Evolutionary conservation across 2,329 filamentous ascomycete genomes (phyloP), one percentile per base, ranked within the genome.

Genomic region (Hymenoscyphus occultus): DNA sequence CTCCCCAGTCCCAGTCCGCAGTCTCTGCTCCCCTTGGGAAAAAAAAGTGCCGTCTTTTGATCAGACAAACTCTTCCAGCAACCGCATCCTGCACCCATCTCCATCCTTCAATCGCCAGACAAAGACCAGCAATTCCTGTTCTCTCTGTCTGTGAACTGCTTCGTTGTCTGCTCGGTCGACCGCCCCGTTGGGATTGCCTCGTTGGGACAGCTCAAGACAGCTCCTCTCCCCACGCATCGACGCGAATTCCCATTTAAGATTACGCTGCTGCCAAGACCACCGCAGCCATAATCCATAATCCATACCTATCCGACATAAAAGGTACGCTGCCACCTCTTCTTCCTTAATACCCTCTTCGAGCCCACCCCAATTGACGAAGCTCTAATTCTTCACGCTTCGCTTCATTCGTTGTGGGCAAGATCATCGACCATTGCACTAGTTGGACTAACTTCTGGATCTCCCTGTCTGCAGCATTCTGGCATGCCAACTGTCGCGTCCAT

Each of bases 401-500:
- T 35, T 35, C 35, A 28, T 35, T 57, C 60, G 16, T 22, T 35
- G 19, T n/a, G 59, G 42, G 31, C 42, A 39, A 57, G 62, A 61
- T 48, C 64, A 64, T 61, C 59, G 59, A 7, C 35, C 9, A 4
- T 35, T 35, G 5, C 6, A 35, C 35, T 10, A 35, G 9, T 35
- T 35, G 35, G 35, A 69, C 76, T 75, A 71, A 75, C 67, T 12
- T 28, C 22, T 63, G 67, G 66, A 64, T 64, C 67, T 67, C 70
- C 71, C 73, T 73, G 73, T 51, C 63, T 56, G 56, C 70, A 74
- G 72, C 67, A 69, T 70, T 63, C 70, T 73, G 65, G 48, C 73
- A 75, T 76, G 73, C 74, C 74, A 74, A 73, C 65, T 58, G 68
- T 74, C 71, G 69, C 71, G 64, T 71, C 35, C 9, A 72, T 71